A percentile compares a stretch with the other conserved stretches of the same genome.
These are phyloP conservation scores for Ilyonectria sp. DNA, from an alignment of 2,329 filamentous ascomycete genomes.

Conservation along the genomic window DNA sequence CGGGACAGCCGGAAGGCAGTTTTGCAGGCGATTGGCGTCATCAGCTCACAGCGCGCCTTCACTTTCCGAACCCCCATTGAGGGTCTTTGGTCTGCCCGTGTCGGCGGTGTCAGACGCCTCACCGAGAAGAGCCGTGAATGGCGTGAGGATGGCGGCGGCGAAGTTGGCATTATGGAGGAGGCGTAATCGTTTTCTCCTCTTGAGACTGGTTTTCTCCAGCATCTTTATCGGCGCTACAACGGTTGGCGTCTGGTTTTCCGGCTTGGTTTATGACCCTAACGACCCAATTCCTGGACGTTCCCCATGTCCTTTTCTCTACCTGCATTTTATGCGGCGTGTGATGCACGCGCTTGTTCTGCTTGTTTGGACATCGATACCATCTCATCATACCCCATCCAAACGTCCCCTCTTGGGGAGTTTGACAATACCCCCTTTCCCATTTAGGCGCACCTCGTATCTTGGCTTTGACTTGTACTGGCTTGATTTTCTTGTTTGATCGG, in stretches of 20 bases:
- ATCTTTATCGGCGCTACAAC: constrained; percentile 36
- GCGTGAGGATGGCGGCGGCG: constrained; percentile 88
- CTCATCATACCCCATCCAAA: constrained; percentile 25
- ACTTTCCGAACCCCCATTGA: constrained; percentile 94
- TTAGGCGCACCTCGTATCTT: constrained; percentile 16
- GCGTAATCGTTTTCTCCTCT: constrained; percentile 55
- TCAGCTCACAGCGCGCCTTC: constrained; percentile 93
- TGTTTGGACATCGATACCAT: constrained; percentile 41
- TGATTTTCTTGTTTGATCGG: constrained; percentile 19
- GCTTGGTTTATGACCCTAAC: constrained; percentile 47
- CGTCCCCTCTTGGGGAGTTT: constrained; percentile 31
- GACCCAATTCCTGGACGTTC: constrained; percentile 43
- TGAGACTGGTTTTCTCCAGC: constrained; percentile 31
- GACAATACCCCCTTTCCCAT: constrained; percentile 43
- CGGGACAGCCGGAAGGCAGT: constrained; percentile 96
- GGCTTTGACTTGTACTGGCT: constrained; percentile 17
- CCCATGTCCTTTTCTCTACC: constrained; percentile 35
- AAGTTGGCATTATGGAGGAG: constrained; percentile 74
- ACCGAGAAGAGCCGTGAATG: constrained; percentile 91
- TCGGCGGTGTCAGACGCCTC: constrained; percentile 84
- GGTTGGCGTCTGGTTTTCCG: constrained; percentile 41
- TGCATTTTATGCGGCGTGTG: constrained; percentile 35
- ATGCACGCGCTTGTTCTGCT: constrained; percentile 36
- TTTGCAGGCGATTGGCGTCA: constrained; percentile 95
- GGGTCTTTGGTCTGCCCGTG: constrained; percentile 87